These are phyloP conservation scores for Neohortaea acidophila DNA, from an alignment of 495 filamentous ascomycete species.

Conservation along the genomic window DNA sequence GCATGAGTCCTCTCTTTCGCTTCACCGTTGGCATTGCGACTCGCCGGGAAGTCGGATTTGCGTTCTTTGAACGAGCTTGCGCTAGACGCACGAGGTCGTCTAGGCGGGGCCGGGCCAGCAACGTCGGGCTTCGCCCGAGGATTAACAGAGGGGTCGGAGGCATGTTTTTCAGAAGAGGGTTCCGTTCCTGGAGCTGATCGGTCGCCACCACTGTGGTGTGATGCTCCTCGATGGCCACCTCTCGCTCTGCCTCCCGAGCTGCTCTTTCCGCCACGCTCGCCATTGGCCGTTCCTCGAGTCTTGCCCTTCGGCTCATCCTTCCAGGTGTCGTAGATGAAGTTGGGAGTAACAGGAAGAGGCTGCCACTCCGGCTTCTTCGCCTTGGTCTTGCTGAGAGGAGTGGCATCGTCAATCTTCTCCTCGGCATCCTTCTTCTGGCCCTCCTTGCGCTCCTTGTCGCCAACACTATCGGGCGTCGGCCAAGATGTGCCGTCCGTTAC, in stretches of 20 bases:
- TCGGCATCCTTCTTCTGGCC: conserved; percentile 35
- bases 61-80: no score
- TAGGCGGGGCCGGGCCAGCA: no score
- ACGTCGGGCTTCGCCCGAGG: no score
- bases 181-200: no score
- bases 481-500: conserved; percentile 64
- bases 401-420: conserved; percentile 52
- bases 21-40: no score
- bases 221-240: conserved; percentile 26
- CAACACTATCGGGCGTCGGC: conserved; percentile 76
- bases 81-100: no score
- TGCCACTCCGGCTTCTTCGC: conserved; percentile 31
- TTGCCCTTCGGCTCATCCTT: conserved; percentile 10
- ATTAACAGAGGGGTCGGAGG: no score
- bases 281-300: conserved; percentile 1
- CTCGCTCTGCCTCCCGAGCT: conserved; percentile 16
- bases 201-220: no score
- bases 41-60: no score
- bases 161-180: no score
- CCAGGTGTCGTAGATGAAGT: conserved; percentile 35
- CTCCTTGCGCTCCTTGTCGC: conserved; percentile 60
- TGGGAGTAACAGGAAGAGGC: conserved; percentile 54
- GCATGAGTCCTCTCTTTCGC: no score
- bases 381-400: conserved; percentile 17
- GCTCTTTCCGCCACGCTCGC: conserved; percentile 7